Evolutionary conservation across 352 stramenopile genomes (phyloP).

Genomic region (Globisporangium canariense): DNA sequence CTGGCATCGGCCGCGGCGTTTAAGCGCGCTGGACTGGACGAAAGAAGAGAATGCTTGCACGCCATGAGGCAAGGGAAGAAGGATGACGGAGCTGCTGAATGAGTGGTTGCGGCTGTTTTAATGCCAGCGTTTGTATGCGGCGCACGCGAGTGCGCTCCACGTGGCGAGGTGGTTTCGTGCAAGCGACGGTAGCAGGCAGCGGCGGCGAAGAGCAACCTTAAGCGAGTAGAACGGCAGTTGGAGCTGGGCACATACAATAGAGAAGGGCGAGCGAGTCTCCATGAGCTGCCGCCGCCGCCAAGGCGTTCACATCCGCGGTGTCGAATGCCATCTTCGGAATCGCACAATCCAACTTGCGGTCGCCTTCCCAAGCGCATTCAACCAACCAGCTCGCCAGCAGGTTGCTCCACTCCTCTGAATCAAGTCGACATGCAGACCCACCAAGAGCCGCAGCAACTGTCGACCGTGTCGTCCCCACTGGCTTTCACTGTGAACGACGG

Average conservation of each 20-base stretch:
- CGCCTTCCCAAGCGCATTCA: not conserved
- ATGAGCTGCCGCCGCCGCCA: not conserved
- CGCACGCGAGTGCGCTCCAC: conserved; percentile 1
- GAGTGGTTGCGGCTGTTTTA: conserved; percentile 5
- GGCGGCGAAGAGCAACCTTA: not conserved
- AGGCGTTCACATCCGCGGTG: not conserved
- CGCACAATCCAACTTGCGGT: conserved; percentile 10
- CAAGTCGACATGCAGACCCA: conserved; percentile 2
- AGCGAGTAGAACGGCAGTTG: not conserved
- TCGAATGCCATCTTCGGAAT: not conserved
- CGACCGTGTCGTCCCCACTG: not conserved
- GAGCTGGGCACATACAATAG: not conserved
- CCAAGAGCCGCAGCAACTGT: not conserved
- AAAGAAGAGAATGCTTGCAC: conserved; percentile 1
- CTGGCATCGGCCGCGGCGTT: not conserved
- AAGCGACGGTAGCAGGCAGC: not conserved
- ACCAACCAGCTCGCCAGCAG: not conserved
- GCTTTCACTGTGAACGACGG: not conserved
- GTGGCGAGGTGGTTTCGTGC: conserved; percentile 8
- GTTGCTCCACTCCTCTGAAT: not conserved
- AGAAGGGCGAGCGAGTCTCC: not conserved
- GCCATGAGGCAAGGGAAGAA: not conserved
- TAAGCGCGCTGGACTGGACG: conserved; percentile 7
- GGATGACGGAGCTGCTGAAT: not conserved
- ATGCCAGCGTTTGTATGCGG: conserved; percentile 13